Base-by-base conservation (phyloP, 2,329 filamentous ascomycete genomes). In the Penicillium fuscoglaucum region DNA sequence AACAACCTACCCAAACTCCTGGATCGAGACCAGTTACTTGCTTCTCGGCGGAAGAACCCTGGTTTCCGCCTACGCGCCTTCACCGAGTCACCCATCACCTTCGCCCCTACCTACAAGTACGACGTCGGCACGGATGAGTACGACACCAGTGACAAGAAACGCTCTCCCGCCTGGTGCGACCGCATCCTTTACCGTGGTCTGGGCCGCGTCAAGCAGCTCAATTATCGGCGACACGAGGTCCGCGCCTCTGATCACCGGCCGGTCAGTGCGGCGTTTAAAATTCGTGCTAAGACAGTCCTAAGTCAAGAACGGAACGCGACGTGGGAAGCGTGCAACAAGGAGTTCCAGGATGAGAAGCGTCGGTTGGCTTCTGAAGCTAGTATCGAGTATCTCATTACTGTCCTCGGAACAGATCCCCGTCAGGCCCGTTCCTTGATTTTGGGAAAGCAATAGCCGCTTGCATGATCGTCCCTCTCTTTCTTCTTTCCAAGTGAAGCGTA, bases 61-160 rank as follows among this genome's bases (percentile, higher is more conserved):
- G 90, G 87, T 0, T 97, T 98, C 78, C 86, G 90, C 29, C 83
- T 99, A 6, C 87, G 93, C 21, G 89, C 91, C 0, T 98, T 99
- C 74, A 87, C 89, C n/a, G 95, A 99, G 76, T 82, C 89, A 55
- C 90, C 90, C 0, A 97, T 99, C 68, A 89, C 87, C 0, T 99
- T 99, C 72, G 88, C 91, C 8, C 95, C 95, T 0, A 99, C 95
- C 0, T 99, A 99, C 81, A 99, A 99, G 74, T 99, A 99, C 74
- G 95, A 99, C 67, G 91, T 98, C 0, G 93, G 93, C 17, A 96
- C 91, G 0, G 93, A 98, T 71, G 89, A 86, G 7, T 99, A 98
- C 74, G 95, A 99, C 72, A 89, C 90, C 0, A 93, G 90, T 67
- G 95, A 99, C 75, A 99, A 99, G 82, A 91, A 91, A 74, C 86